These are phyloP conservation scores for Pseudogymnoascus sp. DNA, from an alignment of 2,329 filamentous ascomycete species.

Conservation along the genomic window DNA sequence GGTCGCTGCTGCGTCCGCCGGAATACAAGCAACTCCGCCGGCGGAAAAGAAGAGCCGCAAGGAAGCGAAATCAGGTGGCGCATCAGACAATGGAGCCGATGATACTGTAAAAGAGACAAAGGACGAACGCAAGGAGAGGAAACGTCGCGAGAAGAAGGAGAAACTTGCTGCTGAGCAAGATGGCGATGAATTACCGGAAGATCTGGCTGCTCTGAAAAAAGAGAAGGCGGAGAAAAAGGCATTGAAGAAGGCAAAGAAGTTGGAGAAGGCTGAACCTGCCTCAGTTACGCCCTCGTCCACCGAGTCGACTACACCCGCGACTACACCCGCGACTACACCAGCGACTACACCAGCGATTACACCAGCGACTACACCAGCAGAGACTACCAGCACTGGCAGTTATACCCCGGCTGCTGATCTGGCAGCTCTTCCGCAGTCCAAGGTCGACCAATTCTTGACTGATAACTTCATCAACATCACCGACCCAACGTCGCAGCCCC, in stretches of 20 bases:
- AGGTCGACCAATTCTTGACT: conserved; percentile 68
- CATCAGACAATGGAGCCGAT: conserved; percentile 23
- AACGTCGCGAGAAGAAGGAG: conserved; percentile 30
- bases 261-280: conserved; percentile 14
- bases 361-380: conserved; percentile 12
- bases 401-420: conserved; percentile 60
- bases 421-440: conserved; percentile 58
- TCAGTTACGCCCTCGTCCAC: conserved; percentile 10
- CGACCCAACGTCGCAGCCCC: conserved; percentile 52
- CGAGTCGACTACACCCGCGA: conserved; percentile 13
- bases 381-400: conserved; percentile 19
- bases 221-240: conserved; percentile 28
- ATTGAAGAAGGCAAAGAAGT: conserved; percentile 23
- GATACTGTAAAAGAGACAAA: conserved; percentile 26
- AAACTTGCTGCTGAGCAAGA: conserved; percentile 15
- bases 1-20: conserved; percentile 11
- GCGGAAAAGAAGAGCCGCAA: conserved; percentile 24
- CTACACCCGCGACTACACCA: conserved; percentile 13
- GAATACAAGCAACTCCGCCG: conserved; percentile 11
- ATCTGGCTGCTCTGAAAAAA: conserved; percentile 27
- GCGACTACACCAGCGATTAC: conserved; percentile 12
- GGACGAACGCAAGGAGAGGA: conserved; percentile 31
- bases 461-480: conserved; percentile 69
- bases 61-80: conserved; percentile 18
- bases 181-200: conserved; percentile 17